Percentiles rank a stretch among this genome's conserved stretches.
Evolutionary conservation across 177 flowering plant species (phyloP).

Genomic region (Vitis hybrid): DNA sequence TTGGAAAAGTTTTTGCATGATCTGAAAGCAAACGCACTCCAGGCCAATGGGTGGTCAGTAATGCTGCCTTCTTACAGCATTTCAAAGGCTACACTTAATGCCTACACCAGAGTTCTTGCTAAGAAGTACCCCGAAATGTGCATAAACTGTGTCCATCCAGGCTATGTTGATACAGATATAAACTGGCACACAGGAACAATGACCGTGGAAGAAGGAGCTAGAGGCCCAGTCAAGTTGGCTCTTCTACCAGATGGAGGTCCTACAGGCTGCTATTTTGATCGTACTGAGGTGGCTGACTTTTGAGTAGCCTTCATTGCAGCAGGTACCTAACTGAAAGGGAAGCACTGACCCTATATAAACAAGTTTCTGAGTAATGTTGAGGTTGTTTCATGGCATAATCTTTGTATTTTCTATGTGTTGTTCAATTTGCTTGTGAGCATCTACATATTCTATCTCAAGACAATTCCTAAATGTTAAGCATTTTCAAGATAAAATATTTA

Average conservation of each 20-base stretch:
- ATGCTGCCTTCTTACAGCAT: constrained; percentile 69
- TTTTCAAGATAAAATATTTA: too few relatives aligned
- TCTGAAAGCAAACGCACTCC: constrained; percentile 38
- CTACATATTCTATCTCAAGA: too few relatives aligned
- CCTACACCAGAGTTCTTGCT: constrained; percentile 71
- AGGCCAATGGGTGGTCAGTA: constrained; percentile 57
- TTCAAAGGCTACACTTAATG: constrained; percentile 64
- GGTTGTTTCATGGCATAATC: too few relatives aligned
- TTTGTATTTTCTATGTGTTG: too few relatives aligned
- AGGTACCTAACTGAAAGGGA: too few relatives aligned
- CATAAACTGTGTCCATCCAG: constrained; percentile 63
- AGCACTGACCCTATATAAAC: too few relatives aligned
- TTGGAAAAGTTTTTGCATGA: constrained; percentile 46
- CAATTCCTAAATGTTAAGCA: too few relatives aligned
- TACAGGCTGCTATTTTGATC: constrained; percentile 55
- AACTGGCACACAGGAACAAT: constrained; percentile 52
- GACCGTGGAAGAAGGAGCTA: constrained; percentile 53
- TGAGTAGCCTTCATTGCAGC: not conserved
- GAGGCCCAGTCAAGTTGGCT: constrained; percentile 51
- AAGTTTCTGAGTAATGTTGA: too few relatives aligned
- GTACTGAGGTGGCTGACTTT: constrained; percentile 37
- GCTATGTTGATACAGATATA: constrained; percentile 51
- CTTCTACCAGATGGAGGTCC: constrained; percentile 54
- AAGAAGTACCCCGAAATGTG: constrained; percentile 50
- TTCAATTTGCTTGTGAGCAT: too few relatives aligned